These are phyloP conservation scores for Tetrahymena thermophila DNA, from an alignment of 73 alveolate species.

Conservation along the genomic window DNA sequence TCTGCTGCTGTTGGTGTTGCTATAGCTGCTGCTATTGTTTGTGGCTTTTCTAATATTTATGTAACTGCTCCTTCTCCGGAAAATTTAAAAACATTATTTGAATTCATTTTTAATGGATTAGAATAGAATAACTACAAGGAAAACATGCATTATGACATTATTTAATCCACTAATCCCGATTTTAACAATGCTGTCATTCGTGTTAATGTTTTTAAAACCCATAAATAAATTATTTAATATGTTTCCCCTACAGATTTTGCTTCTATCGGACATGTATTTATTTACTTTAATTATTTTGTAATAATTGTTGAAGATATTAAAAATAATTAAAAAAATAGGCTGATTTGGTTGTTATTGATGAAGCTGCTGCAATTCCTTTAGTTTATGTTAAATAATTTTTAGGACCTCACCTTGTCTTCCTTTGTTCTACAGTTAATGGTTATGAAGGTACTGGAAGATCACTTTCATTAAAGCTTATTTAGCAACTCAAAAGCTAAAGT, in stretches of 20 bases:
- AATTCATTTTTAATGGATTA: conserved; percentile 93
- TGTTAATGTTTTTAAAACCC: conserved; percentile 81
- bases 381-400: conserved; percentile 83
- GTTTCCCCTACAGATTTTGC: conserved; percentile 79
- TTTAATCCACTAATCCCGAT: conserved; percentile 84
- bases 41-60: conserved; percentile 96
- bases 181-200: conserved; percentile 83
- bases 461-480: conserved; percentile 80
- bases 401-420: conserved; percentile 90
- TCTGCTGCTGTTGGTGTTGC: conserved; percentile 97
- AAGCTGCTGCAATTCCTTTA: conserved; percentile 99
- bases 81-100: conserved; percentile 94
- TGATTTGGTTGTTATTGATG: conserved; percentile 98
- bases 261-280: conserved; percentile 49
- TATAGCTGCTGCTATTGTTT: conserved; percentile 95
- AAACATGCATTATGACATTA: conserved; percentile 82
- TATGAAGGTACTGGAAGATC: conserved; percentile 98
- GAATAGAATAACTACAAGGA: conserved; percentile 91
- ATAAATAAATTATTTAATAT: conserved; percentile 89
- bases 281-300: too few relatives aligned
- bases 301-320: too few relatives aligned
- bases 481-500: conserved; percentile 50
- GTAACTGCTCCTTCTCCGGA: conserved; percentile 99
- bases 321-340: conserved; percentile 23
- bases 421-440: conserved; percentile 98